A percentile compares a stretch with the other conserved stretches of the same genome.
Conservation (phyloP, 225 moss, liverwort and hornwort genomes). For the Thuidium tamariscinum region DNA sequence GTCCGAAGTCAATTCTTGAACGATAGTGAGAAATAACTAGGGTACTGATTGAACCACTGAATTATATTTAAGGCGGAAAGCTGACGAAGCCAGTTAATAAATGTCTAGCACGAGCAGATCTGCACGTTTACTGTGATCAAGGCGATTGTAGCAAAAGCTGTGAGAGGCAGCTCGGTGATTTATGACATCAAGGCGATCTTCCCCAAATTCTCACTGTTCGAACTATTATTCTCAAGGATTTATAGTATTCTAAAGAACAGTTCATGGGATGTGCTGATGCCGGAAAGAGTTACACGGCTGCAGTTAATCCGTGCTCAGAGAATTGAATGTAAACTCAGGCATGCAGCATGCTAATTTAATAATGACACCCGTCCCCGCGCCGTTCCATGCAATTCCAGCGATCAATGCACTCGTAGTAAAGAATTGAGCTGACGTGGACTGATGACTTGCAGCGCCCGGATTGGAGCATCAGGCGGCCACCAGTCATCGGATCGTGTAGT, state of each 20-base stretch:
- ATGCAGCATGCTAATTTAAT: neutral
- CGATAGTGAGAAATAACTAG: neutral
- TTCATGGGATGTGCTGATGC: neutral
- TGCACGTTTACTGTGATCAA: neutral
- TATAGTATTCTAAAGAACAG: neutral
- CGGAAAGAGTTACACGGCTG: neutral
- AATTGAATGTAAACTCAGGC: neutral
- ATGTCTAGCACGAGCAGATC: neutral
- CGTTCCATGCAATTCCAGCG: neutral
- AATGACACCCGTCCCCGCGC: neutral
- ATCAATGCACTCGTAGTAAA: neutral
- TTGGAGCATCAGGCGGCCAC: neutral
- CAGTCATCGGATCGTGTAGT: conserved; percentile 20
- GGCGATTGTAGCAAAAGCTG: neutral
- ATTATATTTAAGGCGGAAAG: neutral
- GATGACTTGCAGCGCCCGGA: conserved; percentile 11
- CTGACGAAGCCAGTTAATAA: neutral
- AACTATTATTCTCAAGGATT: neutral
- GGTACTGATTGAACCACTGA: neutral
- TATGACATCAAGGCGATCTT: neutral
- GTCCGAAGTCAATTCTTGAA: neutral
- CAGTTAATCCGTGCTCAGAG: neutral
- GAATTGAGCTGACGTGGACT: conserved; percentile 6
- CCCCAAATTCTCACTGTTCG: neutral
- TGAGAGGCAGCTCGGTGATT: neutral